Base-by-base conservation (phyloP, 495 filamentous ascomycete genomes). In the Trichoderma gamsii region DNA sequence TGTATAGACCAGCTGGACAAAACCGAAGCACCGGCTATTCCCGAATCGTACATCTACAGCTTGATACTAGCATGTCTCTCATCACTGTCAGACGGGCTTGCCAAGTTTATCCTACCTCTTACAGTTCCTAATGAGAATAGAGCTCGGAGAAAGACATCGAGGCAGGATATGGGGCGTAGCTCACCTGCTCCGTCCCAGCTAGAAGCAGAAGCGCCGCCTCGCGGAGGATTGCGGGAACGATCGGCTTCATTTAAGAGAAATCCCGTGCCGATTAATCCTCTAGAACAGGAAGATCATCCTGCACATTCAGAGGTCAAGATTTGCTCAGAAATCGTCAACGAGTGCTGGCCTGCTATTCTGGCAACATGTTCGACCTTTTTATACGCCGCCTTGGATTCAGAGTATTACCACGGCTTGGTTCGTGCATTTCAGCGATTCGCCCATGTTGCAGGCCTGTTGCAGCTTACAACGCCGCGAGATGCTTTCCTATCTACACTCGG, bases 1-100 rank as follows among this genome's bases (percentile, higher is more conserved):
- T 98, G 93, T 74, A 90, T 98, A 49, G 95, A 99, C 68, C 90
- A 96, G 64, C 85, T 98, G 13, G 95, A 99, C 78, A 99, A 99
- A 75, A 82, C 86, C 3, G 94, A 98, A 41, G 84, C 95, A 5
- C 92, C 94, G 4, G 67, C 77, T 11, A 84, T 95, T 51, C 95
- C 95, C 1, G 93, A 97, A 65, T 96, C 96, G 0, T 99, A 99
- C 73, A 85, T 97, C 35, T 97, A 99, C 77, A 90, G 89, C 71
- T 83, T 99, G 18, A 91, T 92, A 8, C 81, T 99, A 16, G 90
- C 90, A 1, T 98, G 96, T 76, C 87, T 99, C 66, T 92, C 89
- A 67, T 88, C 85, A 3, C 84, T 99, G 69, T 93, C 94, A 1
- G 95, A 99, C 74, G 91, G 91, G 11, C 83, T 99, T 29, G 96